Percentiles rank a stretch among this genome's conserved stretches.
These are phyloP conservation scores for Cajanus cajan DNA, from an alignment of 306 rosid genomes.

Conservation along the genomic window DNA sequence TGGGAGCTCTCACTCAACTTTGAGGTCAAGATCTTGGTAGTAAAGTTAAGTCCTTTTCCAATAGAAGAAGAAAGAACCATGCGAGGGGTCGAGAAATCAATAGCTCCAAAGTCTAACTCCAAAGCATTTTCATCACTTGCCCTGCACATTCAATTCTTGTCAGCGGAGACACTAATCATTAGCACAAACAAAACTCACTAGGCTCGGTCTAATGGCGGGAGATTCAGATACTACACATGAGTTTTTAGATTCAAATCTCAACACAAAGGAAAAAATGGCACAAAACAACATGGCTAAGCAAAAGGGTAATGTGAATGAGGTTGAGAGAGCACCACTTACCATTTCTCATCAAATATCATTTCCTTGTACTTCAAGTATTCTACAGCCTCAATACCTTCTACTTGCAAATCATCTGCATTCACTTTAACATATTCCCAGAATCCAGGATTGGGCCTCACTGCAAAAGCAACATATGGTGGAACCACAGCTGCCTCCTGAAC, in stretches of 20 bases:
- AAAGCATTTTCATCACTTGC: conserved; percentile 87
- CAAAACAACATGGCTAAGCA: background rate
- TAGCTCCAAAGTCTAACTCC: conserved; percentile 81
- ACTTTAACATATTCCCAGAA: conserved; percentile 85
- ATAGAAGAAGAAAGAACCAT: conserved; percentile 81
- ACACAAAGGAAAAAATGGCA: background rate
- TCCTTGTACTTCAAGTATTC: conserved; percentile 81
- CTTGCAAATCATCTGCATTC: conserved; percentile 67
- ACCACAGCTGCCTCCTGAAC: conserved; percentile 74
- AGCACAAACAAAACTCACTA: background rate
- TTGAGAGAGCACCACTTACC: conserved; percentile 13
- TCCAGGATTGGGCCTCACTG: conserved; percentile 89
- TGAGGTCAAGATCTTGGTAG: conserved; percentile 60
- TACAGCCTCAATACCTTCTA: conserved; percentile 54
- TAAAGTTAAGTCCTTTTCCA: conserved; percentile 70
- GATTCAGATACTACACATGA: background rate
- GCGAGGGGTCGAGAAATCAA: conserved; percentile 67
- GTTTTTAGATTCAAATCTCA: background rate
- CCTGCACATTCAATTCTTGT: too few species aligned
- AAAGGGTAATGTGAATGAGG: background rate
- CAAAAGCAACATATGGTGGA: conserved; percentile 87
- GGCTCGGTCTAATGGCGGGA: background rate
- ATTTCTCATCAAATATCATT: conserved; percentile 39
- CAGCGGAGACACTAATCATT: background rate
- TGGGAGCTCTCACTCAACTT: conserved; percentile 53